A percentile compares a stretch with the other conserved stretches of the same genome.
Evolutionary conservation across 148 eudicot genomes (phyloP).

Genomic region (Limonium bicolor): DNA sequence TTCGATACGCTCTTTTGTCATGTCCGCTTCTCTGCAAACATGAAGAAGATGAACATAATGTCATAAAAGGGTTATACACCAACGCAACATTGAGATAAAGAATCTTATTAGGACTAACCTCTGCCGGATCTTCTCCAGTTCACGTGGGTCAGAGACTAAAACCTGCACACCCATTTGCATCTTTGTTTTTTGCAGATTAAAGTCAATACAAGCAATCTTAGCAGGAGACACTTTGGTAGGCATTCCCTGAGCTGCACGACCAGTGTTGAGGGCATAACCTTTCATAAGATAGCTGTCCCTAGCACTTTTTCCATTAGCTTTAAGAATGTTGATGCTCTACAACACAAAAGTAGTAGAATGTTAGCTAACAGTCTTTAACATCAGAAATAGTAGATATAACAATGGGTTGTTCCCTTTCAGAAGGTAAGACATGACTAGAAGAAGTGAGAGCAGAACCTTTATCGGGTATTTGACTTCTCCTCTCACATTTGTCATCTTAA

Average conservation of each 20-base stretch:
- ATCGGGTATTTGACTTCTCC: conserved; percentile 93
- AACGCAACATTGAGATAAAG: background rate
- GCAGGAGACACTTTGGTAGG: conserved; percentile 88
- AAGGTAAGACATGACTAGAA: too few relatives aligned
- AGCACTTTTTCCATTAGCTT: conserved; percentile 95
- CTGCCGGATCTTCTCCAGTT: conserved; percentile 96
- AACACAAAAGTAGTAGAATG: too few relatives aligned
- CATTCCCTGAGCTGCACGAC: conserved; percentile 99
- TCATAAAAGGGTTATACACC: too few relatives aligned
- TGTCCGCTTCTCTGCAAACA: conserved; percentile 78
- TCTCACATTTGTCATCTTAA: conserved; percentile 84
- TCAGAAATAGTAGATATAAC: conserved; percentile 3
- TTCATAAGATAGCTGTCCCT: conserved; percentile 80
- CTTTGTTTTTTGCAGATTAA: conserved; percentile 91
- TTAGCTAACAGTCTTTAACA: background rate
- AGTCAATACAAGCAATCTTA: conserved; percentile 91
- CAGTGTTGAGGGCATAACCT: conserved; percentile 98
- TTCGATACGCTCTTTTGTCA: conserved; percentile 96
- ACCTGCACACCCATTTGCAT: conserved; percentile 99
- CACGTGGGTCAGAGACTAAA: conserved; percentile 84
- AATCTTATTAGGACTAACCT: conserved; percentile 25
- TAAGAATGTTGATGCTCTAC: conserved; percentile 82
- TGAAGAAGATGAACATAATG: too few relatives aligned
- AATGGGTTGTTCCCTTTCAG: too few relatives aligned
- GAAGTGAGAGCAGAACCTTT: too few relatives aligned